Evolutionary conservation across 805 yeast genomes (phyloP), one percentile per base, ranked within the genome.

Genomic region (Sugiyamaella floridensis): DNA sequence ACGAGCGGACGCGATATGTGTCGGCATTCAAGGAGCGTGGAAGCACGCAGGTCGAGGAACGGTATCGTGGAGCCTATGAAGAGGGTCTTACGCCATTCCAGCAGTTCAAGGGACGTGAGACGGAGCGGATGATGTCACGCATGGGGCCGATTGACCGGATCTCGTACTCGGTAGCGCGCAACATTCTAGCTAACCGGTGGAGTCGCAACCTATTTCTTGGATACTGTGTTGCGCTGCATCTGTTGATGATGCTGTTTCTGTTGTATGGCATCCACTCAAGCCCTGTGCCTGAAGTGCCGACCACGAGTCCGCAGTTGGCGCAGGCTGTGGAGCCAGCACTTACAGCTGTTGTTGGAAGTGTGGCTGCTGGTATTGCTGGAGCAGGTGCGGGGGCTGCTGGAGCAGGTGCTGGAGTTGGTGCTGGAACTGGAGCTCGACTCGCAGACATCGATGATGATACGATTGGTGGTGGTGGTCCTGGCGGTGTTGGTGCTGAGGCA

Each of bases 71-170:
- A 29, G 77, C 69, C 47, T 89, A 86, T 70, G 96, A 89, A 60
- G 82, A 84, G 49, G 83, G 83, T 47, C 71, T 89, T 45, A 89
- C 89, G 60, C 95, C 96, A 32, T 80, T 89, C 55, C 92, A 86
- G 59, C 85, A 81, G 61, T 87, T 92, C 68, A 78, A 95, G 61
- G 77, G 82, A 45, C 73, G 81, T 57, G 97, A 89, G 64, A 79
- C 85, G 37, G 89, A 85, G 61, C 74, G 96, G 58, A 83, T 86
- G 46, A 76, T 78, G 48, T 80, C 89, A 7, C 77, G 80, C 47
- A 73, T 89, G 66, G 82, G 90, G 1, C 86, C 93, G 1, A 64
- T 86, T 52, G 97, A 93, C 60, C 75, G 95, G 54, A 68, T 86
- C n/a, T 85, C 84, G 58, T 80, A 82, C 54, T 80, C 82, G 53